Percentiles rank a stretch among this genome's conserved stretches.
These are phyloP conservation scores for Oryza australiensis DNA, from an alignment of 176 grass and related monocot species.

Conservation along the genomic window DNA sequence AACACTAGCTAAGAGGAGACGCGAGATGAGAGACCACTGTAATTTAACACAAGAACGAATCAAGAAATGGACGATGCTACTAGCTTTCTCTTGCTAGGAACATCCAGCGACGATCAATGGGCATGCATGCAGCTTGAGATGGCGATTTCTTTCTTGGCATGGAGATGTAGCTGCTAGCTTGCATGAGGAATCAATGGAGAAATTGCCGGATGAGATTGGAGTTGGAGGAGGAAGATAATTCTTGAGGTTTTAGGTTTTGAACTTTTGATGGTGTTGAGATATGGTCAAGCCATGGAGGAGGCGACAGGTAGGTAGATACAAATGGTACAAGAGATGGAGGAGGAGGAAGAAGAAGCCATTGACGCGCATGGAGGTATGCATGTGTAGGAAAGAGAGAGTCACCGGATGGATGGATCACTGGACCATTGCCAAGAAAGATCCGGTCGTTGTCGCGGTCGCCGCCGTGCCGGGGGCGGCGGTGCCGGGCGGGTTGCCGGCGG, in stretches of 20 bases:
- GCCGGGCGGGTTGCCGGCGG: slow-evolving; percentile 35
- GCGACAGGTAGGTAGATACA: slow-evolving; percentile 60
- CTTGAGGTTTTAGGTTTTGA: slow-evolving; percentile 46
- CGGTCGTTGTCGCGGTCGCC: slow-evolving; percentile 54
- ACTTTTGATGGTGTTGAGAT: slow-evolving; percentile 13
- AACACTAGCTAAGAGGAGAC: slow-evolving; percentile 23
- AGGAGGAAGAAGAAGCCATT: slow-evolving; percentile 22
- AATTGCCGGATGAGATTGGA: neutral
- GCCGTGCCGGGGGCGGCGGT: slow-evolving; percentile 44
- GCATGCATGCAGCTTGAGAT: slow-evolving; percentile 17
- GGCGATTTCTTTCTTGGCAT: slow-evolving; percentile 35
- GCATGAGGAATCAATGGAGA: slow-evolving; percentile 29
- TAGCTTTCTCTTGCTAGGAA: neutral
- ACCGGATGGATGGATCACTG: slow-evolving; percentile 51
- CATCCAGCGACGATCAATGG: neutral
- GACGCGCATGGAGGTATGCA: slow-evolving; percentile 17
- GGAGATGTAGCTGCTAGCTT: slow-evolving; percentile 35
- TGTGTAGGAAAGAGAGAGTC: neutral
- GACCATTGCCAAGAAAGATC: slow-evolving; percentile 97
- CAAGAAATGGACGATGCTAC: slow-evolving; percentile 43
- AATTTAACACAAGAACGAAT: slow-evolving; percentile 53
- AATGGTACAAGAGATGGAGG: slow-evolving; percentile 44
- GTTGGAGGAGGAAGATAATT: slow-evolving; percentile 19
- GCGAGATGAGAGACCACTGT: slow-evolving; percentile 21
- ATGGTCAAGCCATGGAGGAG: slow-evolving; percentile 33